A percentile compares a stretch with the other conserved stretches of the same genome.
Evolutionary conservation across 352 stramenopile species (phyloP).

Genomic region (Globisporangium alternatum): DNA sequence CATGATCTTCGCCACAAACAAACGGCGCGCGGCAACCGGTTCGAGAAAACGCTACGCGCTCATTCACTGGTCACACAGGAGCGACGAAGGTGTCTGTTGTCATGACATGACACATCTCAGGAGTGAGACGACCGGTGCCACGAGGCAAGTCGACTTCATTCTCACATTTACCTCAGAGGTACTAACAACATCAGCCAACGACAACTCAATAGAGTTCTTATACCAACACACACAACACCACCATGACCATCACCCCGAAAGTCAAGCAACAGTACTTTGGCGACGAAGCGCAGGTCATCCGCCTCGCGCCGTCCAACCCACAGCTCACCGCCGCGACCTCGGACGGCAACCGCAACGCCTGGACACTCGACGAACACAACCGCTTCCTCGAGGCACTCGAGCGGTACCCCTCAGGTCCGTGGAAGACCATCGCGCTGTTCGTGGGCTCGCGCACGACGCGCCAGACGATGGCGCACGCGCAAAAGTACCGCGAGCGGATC

Average conservation of each 20-base stretch:
- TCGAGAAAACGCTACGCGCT: too few species aligned
- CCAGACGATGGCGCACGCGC: conserved; percentile 28
- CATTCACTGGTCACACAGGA: too few species aligned
- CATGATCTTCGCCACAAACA: too few species aligned
- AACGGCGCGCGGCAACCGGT: too few species aligned
- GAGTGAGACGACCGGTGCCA: too few species aligned
- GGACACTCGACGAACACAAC: not conserved
- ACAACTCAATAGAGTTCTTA: too few species aligned
- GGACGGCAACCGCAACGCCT: not conserved
- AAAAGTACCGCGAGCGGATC: conserved; percentile 35
- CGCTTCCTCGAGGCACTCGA: conserved; percentile 3
- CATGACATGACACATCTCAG: too few species aligned
- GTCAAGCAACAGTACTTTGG: conserved; percentile 14
- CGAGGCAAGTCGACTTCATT: too few species aligned
- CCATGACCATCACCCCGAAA: conserved; percentile 4
- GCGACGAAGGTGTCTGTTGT: too few species aligned
- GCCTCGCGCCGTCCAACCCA: conserved; percentile 5
- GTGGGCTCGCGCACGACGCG: conserved; percentile 15
- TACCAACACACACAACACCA: too few species aligned
- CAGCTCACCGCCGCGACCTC: not conserved
- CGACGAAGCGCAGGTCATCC: conserved; percentile 5
- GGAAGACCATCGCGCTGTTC: conserved; percentile 1
- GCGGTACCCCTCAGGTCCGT: not conserved
- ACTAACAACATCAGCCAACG: too few species aligned
- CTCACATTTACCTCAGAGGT: too few species aligned